These are phyloP conservation scores for Tylopilus rubrobrunneus DNA, from an alignment of 768 basidiomycete genomes.

Conservation along the genomic window DNA sequence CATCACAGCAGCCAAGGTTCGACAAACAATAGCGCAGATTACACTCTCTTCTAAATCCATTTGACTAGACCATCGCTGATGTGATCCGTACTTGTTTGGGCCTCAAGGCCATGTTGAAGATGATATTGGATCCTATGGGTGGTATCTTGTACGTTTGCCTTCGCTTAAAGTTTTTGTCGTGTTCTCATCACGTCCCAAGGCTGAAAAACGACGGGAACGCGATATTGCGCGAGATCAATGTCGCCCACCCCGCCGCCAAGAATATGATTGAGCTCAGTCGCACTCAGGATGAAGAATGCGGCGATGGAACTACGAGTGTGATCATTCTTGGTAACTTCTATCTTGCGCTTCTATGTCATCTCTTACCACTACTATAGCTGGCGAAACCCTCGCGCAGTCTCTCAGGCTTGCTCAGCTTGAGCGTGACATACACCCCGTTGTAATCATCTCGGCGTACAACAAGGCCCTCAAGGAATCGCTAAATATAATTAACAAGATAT, in stretches of 20 bases:
- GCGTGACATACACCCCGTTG: constrained; percentile 96
- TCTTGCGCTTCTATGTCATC: background rate
- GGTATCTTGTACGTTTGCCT: constrained; percentile 76
- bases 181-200: constrained; percentile 37
- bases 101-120: constrained; percentile 98
- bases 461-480: constrained; percentile 92
- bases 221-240: constrained; percentile 96
- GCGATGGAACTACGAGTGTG: constrained; percentile 97
- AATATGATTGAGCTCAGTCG: constrained; percentile 99
- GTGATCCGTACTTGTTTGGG: constrained; percentile 97
- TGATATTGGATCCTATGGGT: constrained; percentile 99
- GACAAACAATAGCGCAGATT: constrained; percentile 4
- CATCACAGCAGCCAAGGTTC: constrained; percentile 93
- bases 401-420: constrained; percentile 89
- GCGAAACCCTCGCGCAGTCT: constrained; percentile 96
- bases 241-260: constrained; percentile 98
- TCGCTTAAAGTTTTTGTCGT: background rate
- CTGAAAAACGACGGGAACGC: constrained; percentile 99
- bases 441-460: constrained; percentile 98
- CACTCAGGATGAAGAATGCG: constrained; percentile 98
- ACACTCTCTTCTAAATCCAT: background rate
- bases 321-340: constrained; percentile 81
- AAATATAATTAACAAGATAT: constrained; percentile 82
- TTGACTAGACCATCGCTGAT: constrained; percentile 85
- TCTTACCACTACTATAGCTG: constrained; percentile 46